phyloP scores from a whole-genome alignment of 83 land plant species.

The Picea abies region DNA sequence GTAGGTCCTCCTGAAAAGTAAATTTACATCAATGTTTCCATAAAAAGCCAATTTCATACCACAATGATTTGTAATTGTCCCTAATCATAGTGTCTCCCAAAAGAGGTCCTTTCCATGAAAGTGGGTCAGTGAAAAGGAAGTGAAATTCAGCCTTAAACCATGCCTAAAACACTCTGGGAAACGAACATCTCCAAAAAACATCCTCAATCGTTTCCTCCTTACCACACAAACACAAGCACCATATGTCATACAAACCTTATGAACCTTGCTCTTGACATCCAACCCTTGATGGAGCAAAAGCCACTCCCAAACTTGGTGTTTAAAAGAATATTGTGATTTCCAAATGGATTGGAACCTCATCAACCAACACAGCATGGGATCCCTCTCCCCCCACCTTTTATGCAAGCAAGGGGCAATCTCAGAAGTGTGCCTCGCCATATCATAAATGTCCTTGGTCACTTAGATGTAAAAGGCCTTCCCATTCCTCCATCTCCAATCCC shows the following conservation, averaged over 20 bases:
- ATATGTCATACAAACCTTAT: background rate
- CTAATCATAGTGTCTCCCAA: background rate
- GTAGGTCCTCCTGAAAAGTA: too few species aligned
- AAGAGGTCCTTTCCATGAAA: background rate
- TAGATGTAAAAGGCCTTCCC: background rate
- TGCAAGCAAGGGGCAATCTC: background rate
- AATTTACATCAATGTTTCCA: background rate
- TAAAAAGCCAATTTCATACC: background rate
- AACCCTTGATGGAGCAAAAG: background rate
- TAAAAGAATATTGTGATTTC: background rate
- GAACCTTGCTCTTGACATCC: background rate
- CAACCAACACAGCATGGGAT: background rate
- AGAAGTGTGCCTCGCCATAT: background rate
- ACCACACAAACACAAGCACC: background rate
- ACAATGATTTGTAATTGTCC: background rate
- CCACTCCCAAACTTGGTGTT: background rate
- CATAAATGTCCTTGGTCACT: background rate
- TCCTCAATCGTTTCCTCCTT: background rate
- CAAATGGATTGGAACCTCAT: background rate
- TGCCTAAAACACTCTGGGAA: background rate
- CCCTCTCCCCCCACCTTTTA: background rate
- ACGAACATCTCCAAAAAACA: background rate
- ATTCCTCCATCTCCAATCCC: background rate
- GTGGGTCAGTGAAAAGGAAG: background rate
- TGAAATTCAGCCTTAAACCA: background rate